phyloP scores from a whole-genome alignment of 441 rosid species.

The Syzygium malaccense region DNA sequence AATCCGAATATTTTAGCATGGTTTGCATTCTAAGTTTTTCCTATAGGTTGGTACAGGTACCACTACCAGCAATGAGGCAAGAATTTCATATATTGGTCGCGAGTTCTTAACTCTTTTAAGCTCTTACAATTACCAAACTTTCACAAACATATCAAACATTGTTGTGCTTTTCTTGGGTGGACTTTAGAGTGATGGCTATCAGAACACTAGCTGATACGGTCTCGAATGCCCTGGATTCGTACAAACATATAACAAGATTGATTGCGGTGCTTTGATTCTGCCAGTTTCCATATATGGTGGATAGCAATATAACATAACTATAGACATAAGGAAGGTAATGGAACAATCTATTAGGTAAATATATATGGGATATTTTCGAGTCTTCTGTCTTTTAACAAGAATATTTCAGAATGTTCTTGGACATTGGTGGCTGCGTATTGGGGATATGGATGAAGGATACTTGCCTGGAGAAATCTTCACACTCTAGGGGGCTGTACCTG shows the following conservation, averaged over 20 bases:
- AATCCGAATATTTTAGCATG: neutral
- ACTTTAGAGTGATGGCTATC: neutral
- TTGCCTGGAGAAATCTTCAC: neutral
- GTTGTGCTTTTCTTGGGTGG: neutral
- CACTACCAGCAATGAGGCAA: neutral
- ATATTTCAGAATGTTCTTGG: neutral
- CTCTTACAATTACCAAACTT: neutral
- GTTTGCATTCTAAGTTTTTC: neutral
- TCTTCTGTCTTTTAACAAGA: too few relatives aligned
- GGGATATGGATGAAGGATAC: neutral
- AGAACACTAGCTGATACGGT: neutral
- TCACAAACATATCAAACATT: neutral
- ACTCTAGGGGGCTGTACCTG: neutral
- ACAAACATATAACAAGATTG: neutral
- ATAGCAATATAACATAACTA: neutral
- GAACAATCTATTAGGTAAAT: neutral
- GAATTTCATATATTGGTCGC: constrained; percentile 16
- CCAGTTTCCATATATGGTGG: neutral
- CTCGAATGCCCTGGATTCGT: neutral
- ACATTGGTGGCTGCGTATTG: neutral
- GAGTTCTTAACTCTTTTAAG: neutral
- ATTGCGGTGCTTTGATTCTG: neutral
- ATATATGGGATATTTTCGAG: neutral
- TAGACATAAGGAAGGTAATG: neutral
- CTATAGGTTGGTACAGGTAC: neutral